These are phyloP conservation scores for Metschnikowia cubensis DNA, from an alignment of 805 yeast species.

Conservation along the genomic window DNA sequence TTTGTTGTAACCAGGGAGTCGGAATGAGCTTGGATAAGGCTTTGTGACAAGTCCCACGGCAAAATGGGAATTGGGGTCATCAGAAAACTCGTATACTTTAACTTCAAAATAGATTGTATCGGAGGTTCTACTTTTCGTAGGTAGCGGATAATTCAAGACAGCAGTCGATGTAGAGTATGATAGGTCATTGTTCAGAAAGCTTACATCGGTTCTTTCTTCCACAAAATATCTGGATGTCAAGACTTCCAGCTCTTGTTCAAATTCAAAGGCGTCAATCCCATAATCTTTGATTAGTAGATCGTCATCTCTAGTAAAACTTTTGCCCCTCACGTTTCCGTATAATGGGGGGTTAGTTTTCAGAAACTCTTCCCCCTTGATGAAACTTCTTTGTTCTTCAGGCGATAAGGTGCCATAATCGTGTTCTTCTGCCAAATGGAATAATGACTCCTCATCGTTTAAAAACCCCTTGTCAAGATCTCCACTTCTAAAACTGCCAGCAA, in stretches of 20 bases:
- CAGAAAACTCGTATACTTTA: constrained; percentile 34
- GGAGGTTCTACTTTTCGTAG: constrained; percentile 31
- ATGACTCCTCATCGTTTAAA: constrained; percentile 38
- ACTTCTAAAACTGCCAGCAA: constrained; percentile 8
- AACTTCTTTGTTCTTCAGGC: constrained; percentile 40
- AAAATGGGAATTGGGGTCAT: constrained; percentile 44
- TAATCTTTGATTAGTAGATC: constrained; percentile 30
- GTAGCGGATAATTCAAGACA: constrained; percentile 37
- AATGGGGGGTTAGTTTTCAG: constrained; percentile 29
- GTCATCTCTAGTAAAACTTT: constrained; percentile 27
- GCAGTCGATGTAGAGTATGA: constrained; percentile 40
- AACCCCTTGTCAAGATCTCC: constrained; percentile 34
- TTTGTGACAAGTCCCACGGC: constrained; percentile 65
- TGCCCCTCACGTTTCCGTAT: constrained; percentile 30
- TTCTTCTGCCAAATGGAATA: constrained; percentile 32
- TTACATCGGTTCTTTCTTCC: constrained; percentile 37
- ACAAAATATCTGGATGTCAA: constrained; percentile 34
- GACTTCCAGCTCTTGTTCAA: constrained; percentile 32
- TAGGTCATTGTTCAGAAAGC: constrained; percentile 32
- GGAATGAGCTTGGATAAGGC: constrained; percentile 66
- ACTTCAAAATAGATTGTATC: constrained; percentile 61
- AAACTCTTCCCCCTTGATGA: constrained; percentile 35
- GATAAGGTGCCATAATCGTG: constrained; percentile 33
- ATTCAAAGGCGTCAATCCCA: constrained; percentile 40
- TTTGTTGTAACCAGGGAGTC: constrained; percentile 69